Base-by-base conservation (phyloP, 1,284 basidiomycete species). In the Pyrrhoderma lamaoense region DNA sequence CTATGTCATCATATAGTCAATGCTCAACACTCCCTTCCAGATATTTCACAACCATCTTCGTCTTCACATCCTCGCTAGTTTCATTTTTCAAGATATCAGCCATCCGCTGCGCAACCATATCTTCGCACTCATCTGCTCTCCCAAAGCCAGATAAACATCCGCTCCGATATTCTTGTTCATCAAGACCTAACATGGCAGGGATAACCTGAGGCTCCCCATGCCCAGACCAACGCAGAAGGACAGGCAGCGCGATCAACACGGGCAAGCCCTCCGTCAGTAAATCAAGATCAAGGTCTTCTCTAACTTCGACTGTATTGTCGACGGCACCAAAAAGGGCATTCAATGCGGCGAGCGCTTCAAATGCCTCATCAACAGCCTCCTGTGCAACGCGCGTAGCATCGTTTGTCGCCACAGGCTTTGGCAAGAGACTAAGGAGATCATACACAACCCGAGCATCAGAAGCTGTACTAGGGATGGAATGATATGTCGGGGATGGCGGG, bases 281-380 rank as follows among this genome's bases (percentile, higher is more conserved):
- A 8, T 64, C 63, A 27, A 71, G 56, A 49, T 70, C 66, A n/a
- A 60, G 57, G 45, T 74, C 71, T 77, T 71, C 40, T 63, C 64
- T 22, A 67, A 67, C 14, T 67, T 57, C 52, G 51, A 50, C 14
- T 52, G 53, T 19, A 27, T 55, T 8, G 51, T 72, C 68, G 16
- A 72, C 67, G 9, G 70, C 69, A 55, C 83, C 78, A n/a, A 85
- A 67, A 22, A 87, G 69, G 11, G 72, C 68, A 9, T 68, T 69
- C 18, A 89, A 65, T 16, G 77, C 73, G 56, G 71, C 68, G 23
- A 89, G 67, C 7, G 79, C 80, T 49, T 75, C 75, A 59, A 82
- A 80, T 0, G 83, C 87, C 60, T 89, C 87, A 45, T 84, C 79
- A 3, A 89, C 85, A 2, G 83, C 87, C 61, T 89, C 87, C 21